These are phyloP conservation scores for Penicillium concentricum DNA, from an alignment of 2,329 filamentous ascomycete genomes.

Conservation along the genomic window DNA sequence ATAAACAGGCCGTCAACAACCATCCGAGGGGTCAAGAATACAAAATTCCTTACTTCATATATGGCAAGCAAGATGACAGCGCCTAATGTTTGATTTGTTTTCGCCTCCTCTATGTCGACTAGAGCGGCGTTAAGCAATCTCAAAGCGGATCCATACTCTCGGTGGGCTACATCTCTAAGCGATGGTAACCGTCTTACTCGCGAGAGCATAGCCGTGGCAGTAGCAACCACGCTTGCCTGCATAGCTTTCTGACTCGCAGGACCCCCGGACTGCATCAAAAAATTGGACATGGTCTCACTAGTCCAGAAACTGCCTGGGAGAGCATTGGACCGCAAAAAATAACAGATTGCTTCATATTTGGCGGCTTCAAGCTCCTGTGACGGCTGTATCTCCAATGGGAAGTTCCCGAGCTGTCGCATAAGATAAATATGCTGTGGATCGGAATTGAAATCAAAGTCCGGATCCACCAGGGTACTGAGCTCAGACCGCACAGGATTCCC, in stretches of 20 bases:
- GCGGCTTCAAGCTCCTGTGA: conserved; percentile 21
- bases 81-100: conserved; percentile 48
- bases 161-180: conserved; percentile 49
- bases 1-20: background rate
- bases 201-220: conserved; percentile 59
- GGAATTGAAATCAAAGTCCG: conserved; percentile 20
- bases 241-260: conserved; percentile 33
- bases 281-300: conserved; percentile 23
- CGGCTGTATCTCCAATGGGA: conserved; percentile 25
- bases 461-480: conserved; percentile 9
- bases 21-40: background rate
- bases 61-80: conserved; percentile 59
- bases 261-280: conserved; percentile 18
- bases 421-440: conserved; percentile 17
- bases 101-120: conserved; percentile 34
- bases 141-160: conserved; percentile 57
- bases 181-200: conserved; percentile 52
- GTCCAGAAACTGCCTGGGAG: conserved; percentile 31
- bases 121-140: conserved; percentile 42
- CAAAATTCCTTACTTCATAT: conserved; percentile 55
- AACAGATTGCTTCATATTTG: conserved; percentile 36
- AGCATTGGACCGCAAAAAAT: conserved; percentile 37
- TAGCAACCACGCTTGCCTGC: conserved; percentile 54
- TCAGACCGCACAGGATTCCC: conserved; percentile 15
- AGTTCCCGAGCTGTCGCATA: conserved; percentile 14